Evolutionary conservation across 2,329 filamentous ascomycete genomes (phyloP).

Genomic region (Microcyclospora tardicrescens): DNA sequence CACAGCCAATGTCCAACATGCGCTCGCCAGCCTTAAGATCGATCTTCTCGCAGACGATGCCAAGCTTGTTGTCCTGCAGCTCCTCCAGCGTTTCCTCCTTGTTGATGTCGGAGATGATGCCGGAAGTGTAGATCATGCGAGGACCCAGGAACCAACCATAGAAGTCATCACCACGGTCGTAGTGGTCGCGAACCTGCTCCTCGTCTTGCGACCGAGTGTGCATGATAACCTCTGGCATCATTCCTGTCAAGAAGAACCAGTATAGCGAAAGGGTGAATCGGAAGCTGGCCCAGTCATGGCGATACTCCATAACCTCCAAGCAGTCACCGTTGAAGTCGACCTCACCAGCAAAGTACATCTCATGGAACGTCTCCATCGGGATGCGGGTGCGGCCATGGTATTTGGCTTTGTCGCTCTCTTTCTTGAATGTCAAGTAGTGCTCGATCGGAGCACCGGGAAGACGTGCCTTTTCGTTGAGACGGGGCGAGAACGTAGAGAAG

Average conservation of each 20-base stretch:
- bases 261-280: constrained; percentile 75
- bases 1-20: constrained; percentile 90
- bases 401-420: constrained; percentile 44
- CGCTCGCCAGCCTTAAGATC: constrained; percentile 65
- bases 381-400: constrained; percentile 71
- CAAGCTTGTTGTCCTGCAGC: constrained; percentile 95
- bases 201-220: constrained; percentile 91
- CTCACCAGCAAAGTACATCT: constrained; percentile 93
- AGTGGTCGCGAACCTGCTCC: constrained; percentile 95
- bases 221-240: constrained; percentile 83
- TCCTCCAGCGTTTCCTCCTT: constrained; percentile 85
- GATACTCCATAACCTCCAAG: constrained; percentile 79
- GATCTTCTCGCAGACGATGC: constrained; percentile 92
- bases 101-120: constrained; percentile 78
- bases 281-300: constrained; percentile 96
- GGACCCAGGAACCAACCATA: constrained; percentile 98
- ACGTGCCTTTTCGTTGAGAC: constrained; percentile 84
- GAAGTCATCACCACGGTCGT: constrained; percentile 95
- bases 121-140: constrained; percentile 97
- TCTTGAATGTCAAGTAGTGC: constrained; percentile 76
- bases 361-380: constrained; percentile 85
- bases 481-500: constrained; percentile 67
- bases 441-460: constrained; percentile 78
- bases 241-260: constrained; percentile 75
- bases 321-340: constrained; percentile 92